These are phyloP conservation scores for Oemleria cerasiformis DNA, from an alignment of 306 rosid genomes.

Conservation along the genomic window DNA sequence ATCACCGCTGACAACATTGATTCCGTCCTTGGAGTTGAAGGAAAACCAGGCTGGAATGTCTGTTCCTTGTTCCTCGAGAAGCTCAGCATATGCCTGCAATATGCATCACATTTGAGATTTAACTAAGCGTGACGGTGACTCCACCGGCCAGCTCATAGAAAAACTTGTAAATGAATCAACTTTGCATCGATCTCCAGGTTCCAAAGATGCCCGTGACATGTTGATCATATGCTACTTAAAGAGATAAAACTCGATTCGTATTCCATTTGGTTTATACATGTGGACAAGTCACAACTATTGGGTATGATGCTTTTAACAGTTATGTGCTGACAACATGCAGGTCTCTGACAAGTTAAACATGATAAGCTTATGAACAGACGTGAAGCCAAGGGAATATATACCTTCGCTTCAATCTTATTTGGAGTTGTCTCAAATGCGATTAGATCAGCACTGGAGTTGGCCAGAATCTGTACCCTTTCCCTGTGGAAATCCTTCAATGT, in stretches of 20 bases:
- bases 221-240: too few species aligned
- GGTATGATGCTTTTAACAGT: too few species aligned
- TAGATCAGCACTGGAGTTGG: constrained; percentile 69
- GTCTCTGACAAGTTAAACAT: too few species aligned
- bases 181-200: too few species aligned
- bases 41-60: constrained; percentile 87
- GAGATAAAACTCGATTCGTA: too few species aligned
- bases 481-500: constrained; percentile 74
- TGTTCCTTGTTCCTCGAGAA: constrained; percentile 70
- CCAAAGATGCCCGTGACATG: too few species aligned
- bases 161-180: too few species aligned
- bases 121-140: neutral
- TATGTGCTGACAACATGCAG: too few species aligned
- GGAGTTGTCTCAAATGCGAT: constrained; percentile 92
- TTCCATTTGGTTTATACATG: too few species aligned
- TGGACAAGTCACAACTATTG: too few species aligned
- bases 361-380: too few species aligned
- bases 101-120: constrained; percentile 16
- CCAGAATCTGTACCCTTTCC: constrained; percentile 75
- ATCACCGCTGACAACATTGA: constrained; percentile 68
- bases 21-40: constrained; percentile 72
- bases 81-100: constrained; percentile 71
- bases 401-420: constrained; percentile 77
- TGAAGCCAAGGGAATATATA: constrained; percentile 18
- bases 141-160: too few species aligned